Evolutionary conservation across 2,329 filamentous ascomycete genomes (phyloP).

Genomic region (Dactylonectria estremocensis): DNA sequence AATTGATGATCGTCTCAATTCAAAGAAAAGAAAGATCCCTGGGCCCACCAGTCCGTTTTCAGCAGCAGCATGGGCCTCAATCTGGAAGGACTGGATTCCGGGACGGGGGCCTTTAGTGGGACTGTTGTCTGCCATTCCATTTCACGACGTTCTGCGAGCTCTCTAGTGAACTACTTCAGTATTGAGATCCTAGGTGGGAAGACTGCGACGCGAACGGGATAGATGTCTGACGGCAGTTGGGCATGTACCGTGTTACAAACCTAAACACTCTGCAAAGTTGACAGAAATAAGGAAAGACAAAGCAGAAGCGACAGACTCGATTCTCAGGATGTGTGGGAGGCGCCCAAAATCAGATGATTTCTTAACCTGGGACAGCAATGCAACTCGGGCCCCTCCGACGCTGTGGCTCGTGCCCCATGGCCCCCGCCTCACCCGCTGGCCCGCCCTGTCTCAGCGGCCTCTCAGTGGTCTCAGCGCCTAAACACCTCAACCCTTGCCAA

Average conservation of each 20-base stretch:
- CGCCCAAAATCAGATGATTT: constrained; percentile 16
- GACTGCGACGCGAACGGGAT: background rate
- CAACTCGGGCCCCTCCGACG: constrained; percentile 20
- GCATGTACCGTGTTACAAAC: background rate
- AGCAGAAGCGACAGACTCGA: background rate
- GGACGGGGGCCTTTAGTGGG: too few relatives aligned
- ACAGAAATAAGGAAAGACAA: background rate
- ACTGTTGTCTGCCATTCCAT: too few relatives aligned
- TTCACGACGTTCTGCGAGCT: too few relatives aligned
- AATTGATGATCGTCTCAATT: constrained; percentile 29
- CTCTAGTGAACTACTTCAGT: too few relatives aligned
- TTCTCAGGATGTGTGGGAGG: background rate
- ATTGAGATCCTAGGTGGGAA: too few relatives aligned
- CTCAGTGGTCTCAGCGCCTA: constrained; percentile 19
- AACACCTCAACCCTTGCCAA: background rate
- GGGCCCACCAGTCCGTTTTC: constrained; percentile 18
- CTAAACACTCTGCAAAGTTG: background rate
- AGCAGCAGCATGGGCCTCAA: constrained; percentile 8
- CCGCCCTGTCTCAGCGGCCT: constrained; percentile 20
- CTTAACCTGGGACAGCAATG: constrained; percentile 17
- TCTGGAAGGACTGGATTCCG: background rate
- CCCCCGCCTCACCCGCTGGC: background rate
- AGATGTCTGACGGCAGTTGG: background rate
- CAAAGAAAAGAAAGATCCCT: constrained; percentile 22
- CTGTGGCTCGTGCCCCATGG: constrained; percentile 22